A percentile compares a stretch with the other conserved stretches of the same genome.
These are phyloP conservation scores for Colletotrichum filicis DNA, from an alignment of 2,329 filamentous ascomycete genomes.

Conservation along the genomic window DNA sequence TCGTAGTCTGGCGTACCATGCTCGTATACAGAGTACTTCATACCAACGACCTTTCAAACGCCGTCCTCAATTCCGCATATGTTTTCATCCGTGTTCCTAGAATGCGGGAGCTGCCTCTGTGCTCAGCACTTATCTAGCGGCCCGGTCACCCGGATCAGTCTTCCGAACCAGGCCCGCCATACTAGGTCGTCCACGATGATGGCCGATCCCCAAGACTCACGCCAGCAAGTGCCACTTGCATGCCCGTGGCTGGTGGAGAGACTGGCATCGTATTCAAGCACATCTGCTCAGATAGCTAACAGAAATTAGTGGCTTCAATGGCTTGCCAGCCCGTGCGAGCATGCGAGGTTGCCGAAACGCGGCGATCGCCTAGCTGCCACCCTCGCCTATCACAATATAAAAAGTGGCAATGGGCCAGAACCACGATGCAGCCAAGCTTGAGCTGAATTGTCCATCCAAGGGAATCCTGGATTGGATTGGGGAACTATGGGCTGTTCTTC, in stretches of 20 bases:
- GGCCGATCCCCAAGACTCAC: background rate
- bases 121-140: background rate
- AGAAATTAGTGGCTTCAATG: constrained; percentile 23
- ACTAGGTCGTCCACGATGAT: background rate
- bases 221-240: background rate
- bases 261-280: background rate
- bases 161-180: background rate
- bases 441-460: background rate
- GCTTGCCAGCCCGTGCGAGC: constrained; percentile 3
- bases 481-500: background rate
- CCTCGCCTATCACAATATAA: background rate
- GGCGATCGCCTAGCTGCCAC: background rate
- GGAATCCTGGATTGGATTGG: background rate
- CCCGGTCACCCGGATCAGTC: background rate
- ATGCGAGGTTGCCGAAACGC: background rate
- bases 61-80: background rate
- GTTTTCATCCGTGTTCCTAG: background rate
- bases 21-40: background rate
- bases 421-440: background rate
- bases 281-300: background rate
- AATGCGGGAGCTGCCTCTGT: background rate
- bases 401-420: background rate
- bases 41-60: background rate
- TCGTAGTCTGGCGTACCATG: background rate
- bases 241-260: constrained; percentile 1